Evolutionary conservation across 2,329 filamentous ascomycete species (phyloP).

Genomic region (Rhinocladiella similis): DNA sequence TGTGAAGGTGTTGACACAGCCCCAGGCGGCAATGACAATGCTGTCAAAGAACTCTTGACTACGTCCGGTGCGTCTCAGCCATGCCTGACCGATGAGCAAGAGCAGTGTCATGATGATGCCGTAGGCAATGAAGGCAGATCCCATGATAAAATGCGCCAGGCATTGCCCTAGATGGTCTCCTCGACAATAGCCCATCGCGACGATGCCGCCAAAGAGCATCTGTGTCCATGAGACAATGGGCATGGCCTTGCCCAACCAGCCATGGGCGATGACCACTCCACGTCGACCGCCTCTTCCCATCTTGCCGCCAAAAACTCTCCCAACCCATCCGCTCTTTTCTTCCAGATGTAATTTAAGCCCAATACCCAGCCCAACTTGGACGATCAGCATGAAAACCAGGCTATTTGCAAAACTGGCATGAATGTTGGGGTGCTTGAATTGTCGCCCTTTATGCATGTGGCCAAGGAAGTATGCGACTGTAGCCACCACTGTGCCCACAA

Average conservation of each 20-base stretch:
- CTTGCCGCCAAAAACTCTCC: slow-evolving; percentile 55
- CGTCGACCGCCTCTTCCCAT: slow-evolving; percentile 49
- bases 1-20: slow-evolving; percentile 96
- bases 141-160: slow-evolving; percentile 97
- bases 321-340: slow-evolving; percentile 68
- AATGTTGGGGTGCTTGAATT: slow-evolving; percentile 73
- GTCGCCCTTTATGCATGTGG: slow-evolving; percentile 83
- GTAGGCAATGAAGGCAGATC: slow-evolving; percentile 91
- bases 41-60: slow-evolving; percentile 98
- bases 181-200: slow-evolving; percentile 86
- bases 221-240: slow-evolving; percentile 87
- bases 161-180: slow-evolving; percentile 91
- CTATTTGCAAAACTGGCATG: slow-evolving; percentile 79
- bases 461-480: slow-evolving; percentile 87
- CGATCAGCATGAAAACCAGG: slow-evolving; percentile 75
- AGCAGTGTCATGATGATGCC: slow-evolving; percentile 84
- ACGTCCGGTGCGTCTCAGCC: slow-evolving; percentile 77
- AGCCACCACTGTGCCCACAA: slow-evolving; percentile 71
- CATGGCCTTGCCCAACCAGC: slow-evolving; percentile 81
- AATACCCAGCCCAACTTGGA: slow-evolving; percentile 76
- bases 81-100: slow-evolving; percentile 82
- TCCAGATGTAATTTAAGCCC: slow-evolving; percentile 91
- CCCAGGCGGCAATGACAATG: slow-evolving; percentile 87
- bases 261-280: slow-evolving; percentile 71
- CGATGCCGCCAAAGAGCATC: slow-evolving; percentile 95